These are phyloP conservation scores for Fonsecaea monophora DNA, from an alignment of 2,329 filamentous ascomycete genomes.

Conservation along the genomic window DNA sequence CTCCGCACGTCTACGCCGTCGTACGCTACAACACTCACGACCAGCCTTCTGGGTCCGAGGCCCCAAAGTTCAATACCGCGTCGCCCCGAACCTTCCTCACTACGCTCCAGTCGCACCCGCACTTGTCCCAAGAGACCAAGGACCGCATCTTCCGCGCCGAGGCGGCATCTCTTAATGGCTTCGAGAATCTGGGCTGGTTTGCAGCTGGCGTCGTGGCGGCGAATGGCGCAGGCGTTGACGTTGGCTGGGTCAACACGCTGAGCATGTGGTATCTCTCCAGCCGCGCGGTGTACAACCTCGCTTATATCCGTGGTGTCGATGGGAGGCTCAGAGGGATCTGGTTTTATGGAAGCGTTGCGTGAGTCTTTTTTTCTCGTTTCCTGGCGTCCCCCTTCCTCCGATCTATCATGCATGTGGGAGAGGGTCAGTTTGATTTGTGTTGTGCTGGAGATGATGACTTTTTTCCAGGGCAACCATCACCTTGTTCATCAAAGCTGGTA, in stretches of 20 bases:
- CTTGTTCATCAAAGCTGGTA: slow-evolving; percentile 19
- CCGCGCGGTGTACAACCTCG: slow-evolving; percentile 7
- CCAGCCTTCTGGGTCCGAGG: not conserved
- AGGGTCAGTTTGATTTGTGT: not conserved
- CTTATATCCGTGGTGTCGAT: not conserved
- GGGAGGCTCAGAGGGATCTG: not conserved
- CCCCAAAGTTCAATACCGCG: slow-evolving; percentile 9
- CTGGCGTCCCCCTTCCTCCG: not conserved
- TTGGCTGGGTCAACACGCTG: slow-evolving; percentile 1
- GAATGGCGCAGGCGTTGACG: slow-evolving; percentile 37
- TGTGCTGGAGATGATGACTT: not conserved
- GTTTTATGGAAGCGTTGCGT: slow-evolving; percentile 4
- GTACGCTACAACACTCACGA: slow-evolving; percentile 27
- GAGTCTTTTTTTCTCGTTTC: not conserved
- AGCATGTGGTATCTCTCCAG: slow-evolving; percentile 16
- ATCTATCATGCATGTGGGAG: not conserved
- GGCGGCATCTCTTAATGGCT: slow-evolving; percentile 47
- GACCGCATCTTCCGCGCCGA: slow-evolving; percentile 47
- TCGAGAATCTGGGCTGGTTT: slow-evolving; percentile 51
- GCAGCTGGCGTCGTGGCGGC: slow-evolving; percentile 49
- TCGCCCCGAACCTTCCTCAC: slow-evolving; percentile 14
- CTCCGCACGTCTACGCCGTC: slow-evolving; percentile 46
- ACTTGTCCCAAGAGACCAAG: slow-evolving; percentile 41
- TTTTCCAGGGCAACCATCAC: not conserved
- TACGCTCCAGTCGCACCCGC: slow-evolving; percentile 5